Percentiles rank a stretch among this genome's conserved stretches.
These are phyloP conservation scores for Trichoderma sp. DNA, from an alignment of 2,329 filamentous ascomycete species.

Conservation along the genomic window DNA sequence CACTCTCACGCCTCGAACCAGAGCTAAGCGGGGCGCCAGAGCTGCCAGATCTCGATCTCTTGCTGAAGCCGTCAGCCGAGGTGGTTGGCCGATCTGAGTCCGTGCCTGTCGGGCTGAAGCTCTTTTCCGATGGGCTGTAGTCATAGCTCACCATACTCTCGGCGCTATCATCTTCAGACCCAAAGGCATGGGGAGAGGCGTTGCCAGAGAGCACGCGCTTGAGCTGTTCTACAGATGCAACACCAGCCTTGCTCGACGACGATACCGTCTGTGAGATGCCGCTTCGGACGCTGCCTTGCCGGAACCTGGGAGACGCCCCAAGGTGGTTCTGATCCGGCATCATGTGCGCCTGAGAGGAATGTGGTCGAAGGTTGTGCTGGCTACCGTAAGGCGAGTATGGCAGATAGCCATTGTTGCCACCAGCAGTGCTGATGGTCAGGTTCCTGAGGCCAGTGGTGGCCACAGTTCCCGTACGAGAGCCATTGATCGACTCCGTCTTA, in stretches of 20 bases:
- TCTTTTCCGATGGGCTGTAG: slow-evolving; percentile 67
- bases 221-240: slow-evolving; percentile 66
- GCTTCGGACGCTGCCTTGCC: slow-evolving; percentile 60
- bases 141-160: slow-evolving; percentile 76
- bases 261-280: slow-evolving; percentile 51
- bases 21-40: slow-evolving; percentile 50
- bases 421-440: slow-evolving; percentile 57
- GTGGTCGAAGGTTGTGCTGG: slow-evolving; percentile 55
- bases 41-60: slow-evolving; percentile 43
- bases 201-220: slow-evolving; percentile 64
- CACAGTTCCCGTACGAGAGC: slow-evolving; percentile 69
- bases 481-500: slow-evolving; percentile 74
- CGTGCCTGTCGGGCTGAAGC: slow-evolving; percentile 53
- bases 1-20: slow-evolving; percentile 45
- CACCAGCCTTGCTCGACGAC: slow-evolving; percentile 52
- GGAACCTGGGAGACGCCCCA: slow-evolving; percentile 47
- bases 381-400: slow-evolving; percentile 54
- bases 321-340: slow-evolving; percentile 38
- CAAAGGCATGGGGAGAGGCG: slow-evolving; percentile 45
- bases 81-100: slow-evolving; percentile 38
- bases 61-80: slow-evolving; percentile 36
- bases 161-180: slow-evolving; percentile 56
- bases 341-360: slow-evolving; percentile 47
- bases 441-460: slow-evolving; percentile 57
- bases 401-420: slow-evolving; percentile 44